Percentiles rank a stretch among this genome's conserved stretches.
Conservation (phyloP, 1,284 basidiomycete species). For the Violaceomyces palustris region DNA sequence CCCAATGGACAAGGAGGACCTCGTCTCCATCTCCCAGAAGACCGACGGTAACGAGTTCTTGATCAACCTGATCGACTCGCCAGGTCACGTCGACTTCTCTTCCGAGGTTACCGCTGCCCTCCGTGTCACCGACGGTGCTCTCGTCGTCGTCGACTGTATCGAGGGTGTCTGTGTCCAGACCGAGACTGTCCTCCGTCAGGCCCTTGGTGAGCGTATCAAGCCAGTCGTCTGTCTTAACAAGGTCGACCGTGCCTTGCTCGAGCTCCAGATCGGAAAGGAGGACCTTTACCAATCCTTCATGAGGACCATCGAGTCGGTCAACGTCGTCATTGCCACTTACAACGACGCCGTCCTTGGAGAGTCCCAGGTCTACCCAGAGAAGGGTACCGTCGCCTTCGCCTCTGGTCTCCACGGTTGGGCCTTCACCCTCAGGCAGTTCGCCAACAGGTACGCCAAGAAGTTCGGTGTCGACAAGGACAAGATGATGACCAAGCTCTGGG, state of each 20-base stretch:
- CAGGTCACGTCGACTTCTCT: slow-evolving; percentile 99
- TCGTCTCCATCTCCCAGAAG: slow-evolving; percentile 79
- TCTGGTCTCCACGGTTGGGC: slow-evolving; percentile 99
- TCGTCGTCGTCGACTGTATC: slow-evolving; percentile 98
- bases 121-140: slow-evolving; percentile 86
- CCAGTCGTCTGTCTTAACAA: slow-evolving; percentile 99
- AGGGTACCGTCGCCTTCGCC: slow-evolving; percentile 97
- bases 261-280: slow-evolving; percentile 96
- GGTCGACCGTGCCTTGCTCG: slow-evolving; percentile 98
- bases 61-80: slow-evolving; percentile 99
- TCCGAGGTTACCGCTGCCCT: slow-evolving; percentile 99
- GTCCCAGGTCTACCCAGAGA: slow-evolving; percentile 97
- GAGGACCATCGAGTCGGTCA: slow-evolving; percentile 95
- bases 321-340: slow-evolving; percentile 98
- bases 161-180: slow-evolving; percentile 99
- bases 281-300: slow-evolving; percentile 96
- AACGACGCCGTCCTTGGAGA: slow-evolving; percentile 91
- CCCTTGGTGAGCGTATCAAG: slow-evolving; percentile 97
- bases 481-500: slow-evolving; percentile 98
- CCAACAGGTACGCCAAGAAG: slow-evolving; percentile 91
- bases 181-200: slow-evolving; percentile 97
- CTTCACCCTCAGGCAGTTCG: slow-evolving; percentile 98
- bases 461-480: slow-evolving; percentile 98
- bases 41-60: slow-evolving; percentile 94
- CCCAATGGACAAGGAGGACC: slow-evolving; percentile 76